Conservation (phyloP, 1,284 basidiomycete genomes). For the Marasmius sp. region DNA sequence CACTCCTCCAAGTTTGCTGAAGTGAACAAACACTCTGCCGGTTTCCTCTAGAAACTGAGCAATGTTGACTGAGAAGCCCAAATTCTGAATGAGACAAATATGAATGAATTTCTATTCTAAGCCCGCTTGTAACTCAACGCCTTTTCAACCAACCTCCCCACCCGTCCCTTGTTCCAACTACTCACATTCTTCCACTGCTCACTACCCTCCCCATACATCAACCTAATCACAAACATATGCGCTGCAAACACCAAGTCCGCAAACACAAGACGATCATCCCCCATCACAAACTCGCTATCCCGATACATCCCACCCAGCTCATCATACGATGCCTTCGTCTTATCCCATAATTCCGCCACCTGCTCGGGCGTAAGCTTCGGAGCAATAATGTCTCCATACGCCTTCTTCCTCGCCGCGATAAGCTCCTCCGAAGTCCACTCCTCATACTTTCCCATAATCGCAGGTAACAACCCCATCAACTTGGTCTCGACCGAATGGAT, state of each 20-base stretch:
- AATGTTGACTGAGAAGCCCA: no score
- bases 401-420: constrained; percentile 26
- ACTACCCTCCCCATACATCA: constrained; percentile 15
- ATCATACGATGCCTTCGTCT: neutral
- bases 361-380: neutral
- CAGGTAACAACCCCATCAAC: neutral
- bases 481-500: neutral
- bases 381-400: constrained; percentile 20
- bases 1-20: no score
- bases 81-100: no score
- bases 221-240: constrained; percentile 27
- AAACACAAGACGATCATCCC: constrained; percentile 29
- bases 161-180: constrained; percentile 28
- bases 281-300: constrained; percentile 20
- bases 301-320: constrained; percentile 15
- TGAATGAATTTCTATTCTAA: neutral
- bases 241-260: constrained; percentile 30
- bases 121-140: neutral
- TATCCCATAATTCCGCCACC: neutral
- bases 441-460: constrained; percentile 6
- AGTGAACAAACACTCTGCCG: no score
- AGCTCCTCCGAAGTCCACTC: constrained; percentile 21
- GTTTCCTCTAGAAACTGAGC: no score
- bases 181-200: constrained; percentile 26
- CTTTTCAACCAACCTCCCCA: constrained; percentile 1